phyloP scores from a whole-genome alignment of 805 yeast genomes.

The Blastobotrys mokoenaii region DNA sequence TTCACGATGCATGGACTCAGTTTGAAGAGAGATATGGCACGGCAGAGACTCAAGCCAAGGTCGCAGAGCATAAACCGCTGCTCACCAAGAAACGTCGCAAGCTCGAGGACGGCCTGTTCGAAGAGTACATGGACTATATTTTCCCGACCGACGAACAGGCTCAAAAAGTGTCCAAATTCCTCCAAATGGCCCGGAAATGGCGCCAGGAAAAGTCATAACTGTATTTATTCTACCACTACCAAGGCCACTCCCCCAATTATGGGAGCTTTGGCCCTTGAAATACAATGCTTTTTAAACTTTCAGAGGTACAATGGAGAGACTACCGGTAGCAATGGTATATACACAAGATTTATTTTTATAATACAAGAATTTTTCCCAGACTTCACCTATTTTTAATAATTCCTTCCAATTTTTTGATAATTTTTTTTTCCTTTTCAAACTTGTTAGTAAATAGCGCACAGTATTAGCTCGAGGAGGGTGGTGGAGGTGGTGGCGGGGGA shows the following conservation, averaged over 20 bases:
- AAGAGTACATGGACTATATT: constrained; percentile 50
- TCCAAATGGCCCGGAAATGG: constrained; percentile 46
- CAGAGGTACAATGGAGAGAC: too few species aligned
- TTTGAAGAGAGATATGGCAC: constrained; percentile 63
- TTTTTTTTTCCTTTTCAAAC: too few species aligned
- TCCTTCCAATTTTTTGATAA: not conserved
- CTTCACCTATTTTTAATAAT: not conserved
- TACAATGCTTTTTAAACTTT: too few species aligned
- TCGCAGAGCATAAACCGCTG: constrained; percentile 46
- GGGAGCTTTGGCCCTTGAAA: too few species aligned
- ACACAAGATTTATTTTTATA: too few species aligned
- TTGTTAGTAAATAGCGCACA: not conserved
- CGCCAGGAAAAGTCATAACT: constrained; percentile 22
- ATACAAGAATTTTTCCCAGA: not conserved
- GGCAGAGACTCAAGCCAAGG: constrained; percentile 27
- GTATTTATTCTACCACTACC: not conserved
- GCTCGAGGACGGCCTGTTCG: constrained; percentile 38
- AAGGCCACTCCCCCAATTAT: too few species aligned
- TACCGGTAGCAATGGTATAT: too few species aligned
- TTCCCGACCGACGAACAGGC: constrained; percentile 54
- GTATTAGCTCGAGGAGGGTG: not conserved
- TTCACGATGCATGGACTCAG: constrained; percentile 53
- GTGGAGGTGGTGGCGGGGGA: constrained; percentile 2
- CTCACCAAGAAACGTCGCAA: constrained; percentile 38
- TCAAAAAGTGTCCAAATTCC: constrained; percentile 27